These are phyloP conservation scores for Jackrogersella minutella DNA, from an alignment of 495 filamentous ascomycete species.

Conservation along the genomic window DNA sequence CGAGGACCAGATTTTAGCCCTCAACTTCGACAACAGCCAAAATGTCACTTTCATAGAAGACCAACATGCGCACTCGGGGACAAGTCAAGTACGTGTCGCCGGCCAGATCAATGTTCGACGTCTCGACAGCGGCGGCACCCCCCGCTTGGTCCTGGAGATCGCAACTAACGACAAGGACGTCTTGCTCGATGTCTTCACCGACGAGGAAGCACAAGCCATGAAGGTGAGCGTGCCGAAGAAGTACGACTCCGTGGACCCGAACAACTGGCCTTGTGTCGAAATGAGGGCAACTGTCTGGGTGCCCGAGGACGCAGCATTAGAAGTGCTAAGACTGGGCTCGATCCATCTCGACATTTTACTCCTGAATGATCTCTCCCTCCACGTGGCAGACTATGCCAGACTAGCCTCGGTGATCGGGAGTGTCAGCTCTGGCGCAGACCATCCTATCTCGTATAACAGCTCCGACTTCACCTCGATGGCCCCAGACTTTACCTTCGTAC, in stretches of 20 bases:
- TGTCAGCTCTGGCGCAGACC: conserved; percentile 35
- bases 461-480: neutral
- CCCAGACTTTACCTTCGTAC: conserved; percentile 28
- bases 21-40: conserved; percentile 43
- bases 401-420: conserved; percentile 42
- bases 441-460: conserved; percentile 19
- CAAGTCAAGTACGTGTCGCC: conserved; percentile 43
- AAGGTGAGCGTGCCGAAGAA: conserved; percentile 44
- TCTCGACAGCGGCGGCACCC: conserved; percentile 32
- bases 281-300: conserved; percentile 54
- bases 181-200: conserved; percentile 40
- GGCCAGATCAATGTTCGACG: conserved; percentile 53
- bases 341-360: conserved; percentile 52
- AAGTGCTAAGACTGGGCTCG: conserved; percentile 37
- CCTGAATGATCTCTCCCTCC: conserved; percentile 50
- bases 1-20: conserved; percentile 39
- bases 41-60: conserved; percentile 42
- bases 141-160: conserved; percentile 49
- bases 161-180: conserved; percentile 50
- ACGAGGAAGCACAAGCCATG: conserved; percentile 43
- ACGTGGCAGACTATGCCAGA: conserved; percentile 32
- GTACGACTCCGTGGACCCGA: conserved; percentile 35
- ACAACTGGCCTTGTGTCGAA: conserved; percentile 48
- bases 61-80: conserved; percentile 23
- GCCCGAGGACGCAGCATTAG: conserved; percentile 44